Evolutionary conservation across 768 basidiomycete species (phyloP), one percentile per base, ranked within the genome.

Genomic region (Psilocybe cyanescens): DNA sequence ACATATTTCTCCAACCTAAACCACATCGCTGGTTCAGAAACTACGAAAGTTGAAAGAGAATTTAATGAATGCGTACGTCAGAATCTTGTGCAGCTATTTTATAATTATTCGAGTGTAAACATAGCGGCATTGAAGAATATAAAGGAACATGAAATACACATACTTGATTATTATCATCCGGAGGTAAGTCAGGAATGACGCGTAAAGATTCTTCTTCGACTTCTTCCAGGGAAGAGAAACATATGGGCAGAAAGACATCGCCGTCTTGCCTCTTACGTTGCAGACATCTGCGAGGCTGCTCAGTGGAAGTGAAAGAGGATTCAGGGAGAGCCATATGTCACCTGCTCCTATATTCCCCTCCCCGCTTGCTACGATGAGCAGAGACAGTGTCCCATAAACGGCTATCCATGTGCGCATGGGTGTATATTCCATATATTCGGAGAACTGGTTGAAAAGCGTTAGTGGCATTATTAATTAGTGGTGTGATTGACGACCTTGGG

Each of bases 311-410:
- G 72, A 71, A 59, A 84, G 7, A 24, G 6, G 28, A 30, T 1
- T 5, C 8, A 49, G n/a, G 24, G 8, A 28, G 7, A 30, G 9
- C 4, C 24, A 9, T 86, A 60, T 81, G 86, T 58, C 51, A 72
- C 58, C 69, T 62, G 14, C 58, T 71, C 31, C 75, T 74, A 60
- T 91, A 91, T 61, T 85, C 83, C 56, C 74, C 77, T 7, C 82
- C 75, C 39, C 77, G 80, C 67, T 58, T 73, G n/a, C 62, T 67
- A 8, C 79, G 65, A 37, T 78, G 77, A 17, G 66, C 66, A 3
- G 74, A 72, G 50, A 81, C 65, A 1, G 76, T 74, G 55, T 77
- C 68, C 79, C 78, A 79, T 24, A 78, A 66, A 17, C 74, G 67
- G 24, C 69, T 69, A 57, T 76, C 73, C 39, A 79, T 62, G 60